phyloP scores from a whole-genome alignment of 2,329 filamentous ascomycete genomes.

The Zymoseptoria tritici region DNA sequence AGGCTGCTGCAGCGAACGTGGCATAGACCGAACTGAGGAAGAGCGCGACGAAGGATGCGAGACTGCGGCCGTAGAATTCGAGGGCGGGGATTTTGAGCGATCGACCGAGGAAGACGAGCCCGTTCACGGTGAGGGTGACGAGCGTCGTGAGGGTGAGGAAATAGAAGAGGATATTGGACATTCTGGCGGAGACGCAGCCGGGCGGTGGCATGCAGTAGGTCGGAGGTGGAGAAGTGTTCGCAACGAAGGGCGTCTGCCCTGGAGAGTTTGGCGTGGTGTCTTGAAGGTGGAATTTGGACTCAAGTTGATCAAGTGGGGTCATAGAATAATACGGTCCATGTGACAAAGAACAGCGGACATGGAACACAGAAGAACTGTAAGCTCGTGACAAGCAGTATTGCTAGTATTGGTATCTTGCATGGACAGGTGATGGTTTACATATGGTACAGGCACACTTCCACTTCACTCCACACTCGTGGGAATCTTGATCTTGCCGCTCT shows the following conservation, averaged over 20 bases:
- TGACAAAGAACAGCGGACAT: neutral
- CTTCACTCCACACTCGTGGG: conserved; percentile 48
- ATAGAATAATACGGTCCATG: neutral
- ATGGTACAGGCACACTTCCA: conserved; percentile 1
- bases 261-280: neutral
- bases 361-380: neutral
- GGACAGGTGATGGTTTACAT: conserved; percentile 3
- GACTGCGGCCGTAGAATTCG: conserved; percentile 60
- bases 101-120: conserved; percentile 30
- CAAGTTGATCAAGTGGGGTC: neutral
- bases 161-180: conserved; percentile 23
- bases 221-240: neutral
- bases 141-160: conserved; percentile 21
- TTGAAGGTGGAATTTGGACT: neutral
- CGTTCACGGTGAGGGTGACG: conserved; percentile 28
- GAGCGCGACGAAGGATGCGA: conserved; percentile 37
- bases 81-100: conserved; percentile 27
- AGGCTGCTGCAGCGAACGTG: conserved; percentile 61
- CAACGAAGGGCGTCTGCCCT: neutral
- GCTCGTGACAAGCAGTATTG: neutral
- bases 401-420: neutral
- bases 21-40: conserved; percentile 58
- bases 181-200: conserved; percentile 1
- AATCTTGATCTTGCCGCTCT: conserved; percentile 57
- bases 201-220: neutral